A percentile compares a stretch with the other conserved stretches of the same genome.
Evolutionary conservation across 139 green algal genomes (phyloP).

Genomic region (Chlamydomonas eustigma): DNA sequence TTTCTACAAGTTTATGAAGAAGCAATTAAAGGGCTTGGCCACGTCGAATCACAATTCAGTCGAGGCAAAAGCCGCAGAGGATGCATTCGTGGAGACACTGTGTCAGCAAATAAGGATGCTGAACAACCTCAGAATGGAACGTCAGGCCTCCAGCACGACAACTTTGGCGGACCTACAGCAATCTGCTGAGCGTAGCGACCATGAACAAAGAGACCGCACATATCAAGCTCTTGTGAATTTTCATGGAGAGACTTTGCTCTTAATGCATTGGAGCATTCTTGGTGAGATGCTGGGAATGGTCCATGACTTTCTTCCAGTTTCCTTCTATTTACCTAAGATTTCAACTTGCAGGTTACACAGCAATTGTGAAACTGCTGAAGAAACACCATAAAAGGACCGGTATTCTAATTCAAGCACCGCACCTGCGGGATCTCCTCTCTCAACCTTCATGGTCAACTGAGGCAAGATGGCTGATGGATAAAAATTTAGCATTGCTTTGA

Average conservation of each 20-base stretch:
- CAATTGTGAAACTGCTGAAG: slow-evolving; percentile 84
- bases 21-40: slow-evolving; percentile 4
- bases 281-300: slow-evolving; percentile 4
- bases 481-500: no score
- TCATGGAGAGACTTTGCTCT: slow-evolving; percentile 74
- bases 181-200: not conserved
- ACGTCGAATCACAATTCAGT: not conserved
- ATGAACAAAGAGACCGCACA: not conserved
- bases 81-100: not conserved
- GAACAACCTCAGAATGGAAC: slow-evolving; percentile 4
- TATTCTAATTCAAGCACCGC: slow-evolving; percentile 50
- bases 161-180: not conserved
- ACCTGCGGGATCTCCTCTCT: slow-evolving; percentile 64
- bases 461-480: slow-evolving; percentile 25
- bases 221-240: slow-evolving; percentile 64
- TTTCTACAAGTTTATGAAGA: slow-evolving; percentile 14
- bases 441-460: slow-evolving; percentile 80
- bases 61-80: not conserved
- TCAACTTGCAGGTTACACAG: slow-evolving; percentile 50
- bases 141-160: slow-evolving; percentile 4
- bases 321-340: not conserved
- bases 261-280: slow-evolving; percentile 62
- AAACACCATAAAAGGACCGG: slow-evolving; percentile 84
- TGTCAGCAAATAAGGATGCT: not conserved
- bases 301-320: not conserved